These are phyloP conservation scores for Emergomyces africanus DNA, from an alignment of 2,329 filamentous ascomycete species.

Conservation along the genomic window DNA sequence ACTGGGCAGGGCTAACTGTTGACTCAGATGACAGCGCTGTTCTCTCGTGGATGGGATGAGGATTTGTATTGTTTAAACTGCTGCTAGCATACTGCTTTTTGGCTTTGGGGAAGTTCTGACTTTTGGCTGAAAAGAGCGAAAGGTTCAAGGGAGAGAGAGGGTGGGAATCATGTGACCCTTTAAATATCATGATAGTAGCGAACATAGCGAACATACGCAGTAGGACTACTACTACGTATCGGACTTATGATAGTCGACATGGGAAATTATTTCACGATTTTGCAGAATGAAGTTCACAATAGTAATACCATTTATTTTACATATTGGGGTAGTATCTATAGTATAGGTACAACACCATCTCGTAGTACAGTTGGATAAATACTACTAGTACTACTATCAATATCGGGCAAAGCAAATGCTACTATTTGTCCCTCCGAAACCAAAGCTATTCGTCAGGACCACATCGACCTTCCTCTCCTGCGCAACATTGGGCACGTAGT, in stretches of 20 bases:
- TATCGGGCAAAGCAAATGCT: constrained; percentile 56
- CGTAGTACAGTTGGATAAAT: too few species aligned
- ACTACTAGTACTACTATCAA: background rate
- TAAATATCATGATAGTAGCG: too few species aligned
- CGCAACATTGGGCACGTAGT: constrained; percentile 63
- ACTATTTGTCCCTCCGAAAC: constrained; percentile 94
- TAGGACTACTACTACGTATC: too few species aligned
- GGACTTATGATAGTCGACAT: too few species aligned
- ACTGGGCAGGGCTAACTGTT: background rate
- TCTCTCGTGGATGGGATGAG: background rate
- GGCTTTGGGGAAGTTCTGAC: background rate
- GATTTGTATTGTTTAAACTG: background rate
- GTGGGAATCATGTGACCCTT: background rate
- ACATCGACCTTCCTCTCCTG: constrained; percentile 60
- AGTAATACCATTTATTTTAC: too few species aligned
- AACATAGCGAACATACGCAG: too few species aligned
- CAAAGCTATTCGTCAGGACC: constrained; percentile 88
- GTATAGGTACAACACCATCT: too few species aligned
- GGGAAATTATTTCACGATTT: too few species aligned
- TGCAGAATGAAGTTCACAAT: too few species aligned
- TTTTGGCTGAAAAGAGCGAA: too few species aligned
- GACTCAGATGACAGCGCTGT: background rate
- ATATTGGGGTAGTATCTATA: too few species aligned
- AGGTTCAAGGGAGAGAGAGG: background rate
- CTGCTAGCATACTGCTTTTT: too few species aligned